A percentile compares a stretch with the other conserved stretches of the same genome.
Conservation (phyloP, 768 basidiomycete genomes). For the Zangia roseola region DNA sequence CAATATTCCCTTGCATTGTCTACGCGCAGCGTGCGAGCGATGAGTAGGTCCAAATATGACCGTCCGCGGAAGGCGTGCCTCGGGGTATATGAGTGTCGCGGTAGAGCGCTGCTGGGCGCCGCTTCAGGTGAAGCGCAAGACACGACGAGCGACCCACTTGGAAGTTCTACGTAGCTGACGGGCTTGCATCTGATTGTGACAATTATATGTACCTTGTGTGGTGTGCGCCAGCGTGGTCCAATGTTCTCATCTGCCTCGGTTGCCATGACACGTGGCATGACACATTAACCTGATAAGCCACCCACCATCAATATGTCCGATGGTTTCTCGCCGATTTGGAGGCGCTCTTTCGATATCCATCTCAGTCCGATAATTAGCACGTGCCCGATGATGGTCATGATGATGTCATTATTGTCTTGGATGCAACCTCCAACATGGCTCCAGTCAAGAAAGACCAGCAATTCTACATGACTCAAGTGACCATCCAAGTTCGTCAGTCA, state of each 20-base stretch:
- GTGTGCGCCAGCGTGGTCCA: not conserved
- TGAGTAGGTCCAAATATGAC: slow-evolving; percentile 2
- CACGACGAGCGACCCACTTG: not conserved
- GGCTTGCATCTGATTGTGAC: slow-evolving; percentile 12
- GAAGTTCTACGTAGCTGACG: slow-evolving; percentile 1
- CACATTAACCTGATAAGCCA: slow-evolving; percentile 2
- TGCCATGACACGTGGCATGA: slow-evolving; percentile 15
- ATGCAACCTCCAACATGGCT: not conserved
- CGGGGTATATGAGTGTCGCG: not conserved
- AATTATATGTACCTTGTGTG: not conserved
- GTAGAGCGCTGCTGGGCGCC: not conserved
- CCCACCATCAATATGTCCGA: slow-evolving; percentile 22
- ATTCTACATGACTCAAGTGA: slow-evolving; percentile 20
- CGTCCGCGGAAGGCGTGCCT: not conserved
- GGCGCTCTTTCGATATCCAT: too few relatives aligned
- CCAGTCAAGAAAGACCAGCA: slow-evolving; percentile 2
- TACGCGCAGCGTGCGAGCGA: slow-evolving; percentile 9
- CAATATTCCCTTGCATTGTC: not conserved
- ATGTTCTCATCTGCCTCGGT: not conserved
- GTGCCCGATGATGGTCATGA: too few relatives aligned
- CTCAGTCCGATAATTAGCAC: too few relatives aligned
- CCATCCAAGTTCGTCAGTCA: slow-evolving; percentile 5
- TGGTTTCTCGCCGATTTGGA: not conserved
- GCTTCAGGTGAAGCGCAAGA: not conserved
- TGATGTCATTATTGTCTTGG: too few relatives aligned